Evolutionary conservation across 768 basidiomycete species (phyloP), one percentile per base, ranked within the genome.

Genomic region (Exsudoporus frostii): DNA sequence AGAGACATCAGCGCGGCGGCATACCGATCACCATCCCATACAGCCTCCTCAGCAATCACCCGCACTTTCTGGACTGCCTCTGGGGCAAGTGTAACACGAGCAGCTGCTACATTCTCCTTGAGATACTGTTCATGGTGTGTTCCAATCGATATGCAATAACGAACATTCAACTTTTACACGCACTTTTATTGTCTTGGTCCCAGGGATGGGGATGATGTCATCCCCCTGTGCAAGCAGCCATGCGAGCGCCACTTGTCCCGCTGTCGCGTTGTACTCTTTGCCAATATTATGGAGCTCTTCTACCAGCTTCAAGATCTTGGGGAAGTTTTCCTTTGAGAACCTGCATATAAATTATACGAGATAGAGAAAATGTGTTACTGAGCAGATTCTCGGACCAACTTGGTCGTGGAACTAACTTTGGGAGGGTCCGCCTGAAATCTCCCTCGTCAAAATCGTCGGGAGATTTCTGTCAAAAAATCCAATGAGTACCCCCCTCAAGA

Each of bases 261-360:
- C 65, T 1, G 70, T 74, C 14, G 68, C 71, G 2, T 58, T 46
- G 57, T 76, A 64, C 52, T 64, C 64, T 44, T 57, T 59, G 7
- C 74, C 76, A 32, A 76, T 54, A 17, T 42, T 47, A 37, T 65
- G 55, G 6, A 78, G 51, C 30, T 65, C 63, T 7, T 75, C 71
- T 8, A 58, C 71, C 7, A 78, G 44, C 29, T 68, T 70, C 32
- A 77, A 63, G 48, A 79, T 73, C 49, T 71, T 76, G 0, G 74
- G 73, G 61, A 80, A 79, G 61, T 78, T 79, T 53, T 76, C 75
- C 49, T 58, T 60, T 27, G 69, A 71, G 59, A 51, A 75, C 45
- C 66, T 63, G 55, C n/a, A 20, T 4, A 19, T 22, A n/a, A 15
- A 51, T 27, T 20, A 32, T 39, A 14, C 19, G 19, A 20, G 9